phyloP scores from a whole-genome alignment of 306 rosid genomes.

The Glycyrrhiza uralensis region DNA sequence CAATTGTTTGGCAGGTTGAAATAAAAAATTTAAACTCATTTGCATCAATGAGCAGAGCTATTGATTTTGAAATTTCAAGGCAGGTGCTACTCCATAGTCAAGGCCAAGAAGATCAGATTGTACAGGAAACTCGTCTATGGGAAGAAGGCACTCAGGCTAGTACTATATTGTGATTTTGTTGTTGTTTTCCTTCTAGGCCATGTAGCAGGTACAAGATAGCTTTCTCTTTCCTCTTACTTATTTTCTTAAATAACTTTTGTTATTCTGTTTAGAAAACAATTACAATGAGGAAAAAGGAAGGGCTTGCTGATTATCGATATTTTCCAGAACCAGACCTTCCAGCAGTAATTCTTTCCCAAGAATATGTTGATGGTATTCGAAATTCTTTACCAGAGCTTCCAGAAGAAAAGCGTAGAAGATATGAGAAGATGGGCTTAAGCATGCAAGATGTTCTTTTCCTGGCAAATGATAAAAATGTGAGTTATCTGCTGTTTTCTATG shows the following conservation, averaged over 20 bases:
- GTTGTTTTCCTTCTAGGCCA: conserved; percentile 16
- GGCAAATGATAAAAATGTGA: conserved; percentile 74
- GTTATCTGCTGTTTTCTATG: conserved; percentile 30
- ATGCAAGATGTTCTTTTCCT: conserved; percentile 95
- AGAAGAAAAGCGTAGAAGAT: conserved; percentile 82
- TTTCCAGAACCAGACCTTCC: conserved; percentile 98
- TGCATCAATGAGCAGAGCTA: conserved; percentile 75
- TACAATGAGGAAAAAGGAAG: conserved; percentile 98
- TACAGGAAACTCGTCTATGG: conserved; percentile 93
- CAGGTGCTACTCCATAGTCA: conserved; percentile 72
- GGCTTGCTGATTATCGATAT: conserved; percentile 95
- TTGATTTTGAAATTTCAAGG: conserved; percentile 92
- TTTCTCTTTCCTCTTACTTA: conserved; percentile 26
- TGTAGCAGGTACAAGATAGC: conserved; percentile 6
- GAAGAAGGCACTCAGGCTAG: conserved; percentile 91
- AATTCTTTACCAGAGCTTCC: conserved; percentile 90
- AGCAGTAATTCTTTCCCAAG: conserved; percentile 64
- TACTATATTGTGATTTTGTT: conserved; percentile 28
- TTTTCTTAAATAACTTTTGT: conserved; percentile 25
- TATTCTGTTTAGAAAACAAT: conserved; percentile 60
- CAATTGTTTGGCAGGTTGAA: conserved; percentile 72
- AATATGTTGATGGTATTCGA: conserved; percentile 58
- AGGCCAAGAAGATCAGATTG: conserved; percentile 73
- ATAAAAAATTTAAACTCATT: conserved; percentile 88
- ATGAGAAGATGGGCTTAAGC: conserved; percentile 82